Base-by-base conservation (phyloP, 257 asterid genomes). In the Nyctanthes arbortristis region DNA sequence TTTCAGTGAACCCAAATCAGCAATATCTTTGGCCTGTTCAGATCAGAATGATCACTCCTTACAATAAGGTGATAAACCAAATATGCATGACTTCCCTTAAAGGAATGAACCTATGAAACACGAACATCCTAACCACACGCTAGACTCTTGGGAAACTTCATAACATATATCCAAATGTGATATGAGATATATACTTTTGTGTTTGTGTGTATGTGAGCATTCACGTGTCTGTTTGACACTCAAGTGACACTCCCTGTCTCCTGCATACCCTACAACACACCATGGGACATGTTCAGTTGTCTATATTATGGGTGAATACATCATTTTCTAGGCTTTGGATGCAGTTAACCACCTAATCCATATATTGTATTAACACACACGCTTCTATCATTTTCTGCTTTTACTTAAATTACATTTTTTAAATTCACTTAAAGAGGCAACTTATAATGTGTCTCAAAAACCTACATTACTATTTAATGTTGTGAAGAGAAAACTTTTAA, bases 1-100 rank as follows among this genome's bases (percentile, higher is more conserved):
- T 84, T 87, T 93, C 68, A 90, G 75, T 34, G 98, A 83, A 56
- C 97, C 98, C 62, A 93, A 81, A 79, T 93, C 94, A 70, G 94
- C 71, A 71, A 93, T 79, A 80, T 90, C 98, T 71, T 87, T 79
- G 72, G 98, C 97, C 98, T 93, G 95, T 61, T 59, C 49, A 72
- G 66, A 68, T 71, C 79, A 67, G 66, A 73, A 69, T 18, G 69
- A 77, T 63, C 79, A 77, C 57, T 18, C 57, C 40, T 31, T 74
- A 60, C 40, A 60, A 45, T 58, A 37, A 61, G 65, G 65, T 68
- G 52, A 60, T 43, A 67, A 65, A 68, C 45, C 33, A 39, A 68
- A 73, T 2, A 69, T n/a, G n/a, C n/a, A n/a, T n/a, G 29, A 49
- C 5, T 49, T 49, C 20, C 20, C 12, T 49, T 6, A 20, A 49